A percentile compares a stretch with the other conserved stretches of the same genome.
Evolutionary conservation across 2,329 filamentous ascomycete genomes (phyloP).

Genomic region (Amphichorda felina): DNA sequence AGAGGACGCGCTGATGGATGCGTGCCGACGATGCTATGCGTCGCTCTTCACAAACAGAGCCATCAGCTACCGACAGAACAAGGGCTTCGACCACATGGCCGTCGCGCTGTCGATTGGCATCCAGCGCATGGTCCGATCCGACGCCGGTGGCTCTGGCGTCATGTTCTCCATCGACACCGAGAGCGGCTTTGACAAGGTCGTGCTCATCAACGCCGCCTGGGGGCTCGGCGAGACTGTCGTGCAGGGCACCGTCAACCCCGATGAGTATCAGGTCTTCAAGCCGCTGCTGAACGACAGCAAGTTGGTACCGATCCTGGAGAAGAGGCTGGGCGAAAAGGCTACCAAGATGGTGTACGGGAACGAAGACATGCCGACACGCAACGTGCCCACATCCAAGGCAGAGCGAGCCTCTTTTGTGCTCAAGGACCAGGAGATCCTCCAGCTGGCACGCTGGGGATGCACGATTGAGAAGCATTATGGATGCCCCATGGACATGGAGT

Average conservation of each 20-base stretch:
- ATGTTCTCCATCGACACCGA: slow-evolving; percentile 28
- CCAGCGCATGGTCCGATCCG: slow-evolving; percentile 19
- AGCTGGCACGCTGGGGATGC: slow-evolving; percentile 20
- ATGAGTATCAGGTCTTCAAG: slow-evolving; percentile 26
- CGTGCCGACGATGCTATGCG: slow-evolving; percentile 22
- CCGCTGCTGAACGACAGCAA: slow-evolving; percentile 14
- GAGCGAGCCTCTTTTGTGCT: slow-evolving; percentile 20
- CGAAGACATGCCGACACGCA: slow-evolving; percentile 14
- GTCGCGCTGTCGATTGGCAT: slow-evolving; percentile 16
- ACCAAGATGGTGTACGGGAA: slow-evolving; percentile 22
- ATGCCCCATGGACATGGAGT: slow-evolving; percentile 25
- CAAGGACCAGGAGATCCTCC: slow-evolving; percentile 18
- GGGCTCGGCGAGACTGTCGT: slow-evolving; percentile 25
- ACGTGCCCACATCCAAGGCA: slow-evolving; percentile 21
- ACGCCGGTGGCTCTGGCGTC: slow-evolving; percentile 20
- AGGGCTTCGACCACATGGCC: slow-evolving; percentile 13
- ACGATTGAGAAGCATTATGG: slow-evolving; percentile 21
- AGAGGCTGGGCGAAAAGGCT: slow-evolving; percentile 19
- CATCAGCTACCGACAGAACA: slow-evolving; percentile 18
- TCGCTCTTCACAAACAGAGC: slow-evolving; percentile 25
- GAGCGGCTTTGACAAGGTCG: slow-evolving; percentile 22
- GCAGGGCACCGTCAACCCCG: slow-evolving; percentile 23
- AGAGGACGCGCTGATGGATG: slow-evolving; percentile 15
- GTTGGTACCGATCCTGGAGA: slow-evolving; percentile 18
- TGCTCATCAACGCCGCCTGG: slow-evolving; percentile 23